Evolutionary conservation across 495 filamentous ascomycete species (phyloP).

Genomic region (Chaetomium tenue): DNA sequence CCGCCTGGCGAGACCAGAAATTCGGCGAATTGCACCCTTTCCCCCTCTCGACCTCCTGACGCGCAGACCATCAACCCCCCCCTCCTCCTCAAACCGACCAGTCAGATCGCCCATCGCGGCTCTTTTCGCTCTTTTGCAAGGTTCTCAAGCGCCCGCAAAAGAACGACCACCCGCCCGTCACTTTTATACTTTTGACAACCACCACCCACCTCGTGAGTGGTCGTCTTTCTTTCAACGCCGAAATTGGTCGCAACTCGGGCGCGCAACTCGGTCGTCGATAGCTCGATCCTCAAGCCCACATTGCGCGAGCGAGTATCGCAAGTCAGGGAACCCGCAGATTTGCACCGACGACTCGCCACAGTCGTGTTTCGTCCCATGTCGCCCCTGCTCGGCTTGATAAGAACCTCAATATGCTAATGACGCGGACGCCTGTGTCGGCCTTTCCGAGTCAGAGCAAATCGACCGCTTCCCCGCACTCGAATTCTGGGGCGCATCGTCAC

Average conservation of each 20-base stretch:
- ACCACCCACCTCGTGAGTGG: slow-evolving; percentile 10
- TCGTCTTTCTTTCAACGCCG: not conserved
- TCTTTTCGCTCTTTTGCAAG: slow-evolving; percentile 24
- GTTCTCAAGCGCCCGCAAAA: slow-evolving; percentile 29
- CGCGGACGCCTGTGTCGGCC: slow-evolving; percentile 50
- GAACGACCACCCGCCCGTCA: slow-evolving; percentile 14
- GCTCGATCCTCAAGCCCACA: not conserved
- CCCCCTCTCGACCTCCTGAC: slow-evolving; percentile 29
- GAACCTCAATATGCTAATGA: slow-evolving; percentile 52
- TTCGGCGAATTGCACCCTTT: slow-evolving; percentile 36
- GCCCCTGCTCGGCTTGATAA: slow-evolving; percentile 21
- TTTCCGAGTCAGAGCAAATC: slow-evolving; percentile 44
- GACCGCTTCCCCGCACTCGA: slow-evolving; percentile 27
- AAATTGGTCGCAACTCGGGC: not conserved
- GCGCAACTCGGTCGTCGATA: not conserved
- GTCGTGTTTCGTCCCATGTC: slow-evolving; percentile 17
- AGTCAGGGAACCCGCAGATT: not conserved
- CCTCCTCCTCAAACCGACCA: slow-evolving; percentile 22
- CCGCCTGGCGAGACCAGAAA: slow-evolving; percentile 26
- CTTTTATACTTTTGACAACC: slow-evolving; percentile 7
- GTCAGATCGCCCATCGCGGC: slow-evolving; percentile 34
- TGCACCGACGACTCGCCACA: not conserved
- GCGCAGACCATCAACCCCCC: slow-evolving; percentile 29
- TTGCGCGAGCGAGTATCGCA: not conserved
- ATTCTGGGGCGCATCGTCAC: too few relatives aligned